Evolutionary conservation across 2,329 filamentous ascomycete genomes (phyloP).

Genomic region (Paecilomyces fulvus): DNA sequence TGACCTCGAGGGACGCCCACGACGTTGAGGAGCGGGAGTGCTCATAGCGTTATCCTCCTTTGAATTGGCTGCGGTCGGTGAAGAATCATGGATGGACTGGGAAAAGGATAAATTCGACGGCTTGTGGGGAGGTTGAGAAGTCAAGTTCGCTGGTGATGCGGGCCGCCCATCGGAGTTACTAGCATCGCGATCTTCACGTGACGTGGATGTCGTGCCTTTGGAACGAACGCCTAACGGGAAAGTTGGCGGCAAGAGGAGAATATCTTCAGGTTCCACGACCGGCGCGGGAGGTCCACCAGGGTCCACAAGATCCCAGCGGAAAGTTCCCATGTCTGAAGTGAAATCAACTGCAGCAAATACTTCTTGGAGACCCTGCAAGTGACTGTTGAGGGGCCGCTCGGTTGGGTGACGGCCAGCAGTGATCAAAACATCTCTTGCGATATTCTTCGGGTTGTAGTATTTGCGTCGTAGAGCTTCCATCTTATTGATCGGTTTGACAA

Average conservation of each 20-base stretch:
- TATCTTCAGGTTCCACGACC: constrained; percentile 16
- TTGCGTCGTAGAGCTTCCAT: constrained; percentile 35
- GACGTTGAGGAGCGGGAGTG: constrained; percentile 6
- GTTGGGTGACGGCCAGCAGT: constrained; percentile 54
- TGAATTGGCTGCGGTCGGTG: constrained; percentile 2
- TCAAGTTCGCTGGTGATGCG: not conserved
- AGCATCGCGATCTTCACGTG: constrained; percentile 3
- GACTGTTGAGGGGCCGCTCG: constrained; percentile 50
- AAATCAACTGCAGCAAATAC: constrained; percentile 36
- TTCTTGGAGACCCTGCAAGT: constrained; percentile 43
- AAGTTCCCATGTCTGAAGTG: constrained; percentile 47
- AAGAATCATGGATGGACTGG: not conserved
- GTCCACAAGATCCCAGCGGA: constrained; percentile 56
- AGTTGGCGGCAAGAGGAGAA: constrained; percentile 14
- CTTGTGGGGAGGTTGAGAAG: not conserved
- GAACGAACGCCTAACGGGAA: constrained; percentile 7
- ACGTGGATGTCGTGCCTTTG: constrained; percentile 1
- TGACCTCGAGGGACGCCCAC: constrained; percentile 21
- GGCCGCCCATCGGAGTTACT: constrained; percentile 1
- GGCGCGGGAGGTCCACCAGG: constrained; percentile 40
- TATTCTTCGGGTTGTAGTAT: constrained; percentile 52
- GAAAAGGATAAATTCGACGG: constrained; percentile 1
- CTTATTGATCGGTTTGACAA: constrained; percentile 38
- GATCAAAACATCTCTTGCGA: constrained; percentile 56
- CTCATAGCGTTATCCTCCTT: not conserved